Base-by-base conservation (phyloP, 208 protist species). In the Crithidia fasciculata region DNA sequence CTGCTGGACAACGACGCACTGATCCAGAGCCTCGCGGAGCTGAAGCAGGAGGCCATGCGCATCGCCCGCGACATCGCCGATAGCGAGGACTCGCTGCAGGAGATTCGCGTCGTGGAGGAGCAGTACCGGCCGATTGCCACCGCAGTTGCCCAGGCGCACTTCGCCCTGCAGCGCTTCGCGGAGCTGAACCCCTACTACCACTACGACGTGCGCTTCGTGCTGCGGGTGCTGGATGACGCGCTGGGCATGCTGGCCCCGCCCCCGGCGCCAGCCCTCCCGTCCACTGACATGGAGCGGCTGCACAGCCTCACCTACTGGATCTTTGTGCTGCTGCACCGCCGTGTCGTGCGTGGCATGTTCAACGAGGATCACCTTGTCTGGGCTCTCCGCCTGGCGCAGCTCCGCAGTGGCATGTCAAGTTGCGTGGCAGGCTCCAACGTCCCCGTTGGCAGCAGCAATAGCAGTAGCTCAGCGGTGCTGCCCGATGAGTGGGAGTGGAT, bases 1-100 rank as follows among this genome's bases (percentile, higher is more conserved):
- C 90, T 99, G 55, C 85, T 99, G 5, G 98, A 99, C 19, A 95
- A 99, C 83, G 97, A 99, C 63, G 74, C 82, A 9, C 85, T 99
- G 2, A 98, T 99, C 16, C 70, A 91, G 28, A 95, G 94, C 15
- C 72, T 99, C 10, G 93, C 99, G 59, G 76, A 79, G 15, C 89
- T 99, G 8, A 99, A 99, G 87, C 80, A 66, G 16, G 97, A 99
- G 66, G 85, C 98, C 5, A 76, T 67, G 4, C 77, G 87, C 8
- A 95, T 99, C 47, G 86, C 98, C 13, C 50, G 80, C 16, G 96
- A 95, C 66, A 94, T 99, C 68, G 80, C 66, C 19, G 81, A 98
- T 69, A 99, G 97, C 55, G 96, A 99, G 56, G 69, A 78, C 8
- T 87, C 98, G 3, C 96, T 99, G 92, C 82, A 88, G 19, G 85